A percentile compares a stretch with the other conserved stretches of the same genome.
Evolutionary conservation across 768 basidiomycete genomes (phyloP).

Genomic region (Calocybe indica): DNA sequence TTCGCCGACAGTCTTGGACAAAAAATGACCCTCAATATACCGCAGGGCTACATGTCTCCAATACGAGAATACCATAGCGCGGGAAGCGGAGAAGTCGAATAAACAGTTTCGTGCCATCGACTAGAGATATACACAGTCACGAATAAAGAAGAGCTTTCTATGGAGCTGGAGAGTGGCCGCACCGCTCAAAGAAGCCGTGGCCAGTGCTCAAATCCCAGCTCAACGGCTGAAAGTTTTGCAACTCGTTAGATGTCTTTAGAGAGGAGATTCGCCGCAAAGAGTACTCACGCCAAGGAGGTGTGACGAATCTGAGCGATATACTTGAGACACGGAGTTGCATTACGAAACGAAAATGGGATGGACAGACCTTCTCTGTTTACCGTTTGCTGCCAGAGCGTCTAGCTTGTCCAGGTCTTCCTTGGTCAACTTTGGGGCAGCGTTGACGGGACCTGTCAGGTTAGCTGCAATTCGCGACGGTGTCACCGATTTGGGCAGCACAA

Average conservation of each 20-base stretch:
- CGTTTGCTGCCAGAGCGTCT: conserved; percentile 50
- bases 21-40: too few relatives aligned
- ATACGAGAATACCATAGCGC: too few relatives aligned
- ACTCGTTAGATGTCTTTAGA: background rate
- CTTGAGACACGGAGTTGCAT: background rate
- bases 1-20: too few relatives aligned
- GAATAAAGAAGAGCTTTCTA: too few relatives aligned
- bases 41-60: too few relatives aligned
- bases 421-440: conserved; percentile 39
- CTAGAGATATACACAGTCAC: too few relatives aligned
- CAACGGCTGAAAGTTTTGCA: conserved; percentile 36
- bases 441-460: conserved; percentile 48
- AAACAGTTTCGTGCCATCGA: too few relatives aligned
- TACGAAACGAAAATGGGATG: background rate
- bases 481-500: conserved; percentile 75
- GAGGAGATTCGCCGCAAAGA: conserved; percentile 3
- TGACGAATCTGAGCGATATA: conserved; percentile 40
- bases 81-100: too few relatives aligned
- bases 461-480: conserved; percentile 60
- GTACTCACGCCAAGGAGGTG: conserved; percentile 64
- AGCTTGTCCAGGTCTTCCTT: conserved; percentile 47
- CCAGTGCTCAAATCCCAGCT: conserved; percentile 73
- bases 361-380: conserved; percentile 58
- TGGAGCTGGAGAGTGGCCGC: too few relatives aligned
- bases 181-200: conserved; percentile 11